Base-by-base conservation (phyloP, 2,329 filamentous ascomycete genomes). In the Thielaviopsis populi region DNA sequence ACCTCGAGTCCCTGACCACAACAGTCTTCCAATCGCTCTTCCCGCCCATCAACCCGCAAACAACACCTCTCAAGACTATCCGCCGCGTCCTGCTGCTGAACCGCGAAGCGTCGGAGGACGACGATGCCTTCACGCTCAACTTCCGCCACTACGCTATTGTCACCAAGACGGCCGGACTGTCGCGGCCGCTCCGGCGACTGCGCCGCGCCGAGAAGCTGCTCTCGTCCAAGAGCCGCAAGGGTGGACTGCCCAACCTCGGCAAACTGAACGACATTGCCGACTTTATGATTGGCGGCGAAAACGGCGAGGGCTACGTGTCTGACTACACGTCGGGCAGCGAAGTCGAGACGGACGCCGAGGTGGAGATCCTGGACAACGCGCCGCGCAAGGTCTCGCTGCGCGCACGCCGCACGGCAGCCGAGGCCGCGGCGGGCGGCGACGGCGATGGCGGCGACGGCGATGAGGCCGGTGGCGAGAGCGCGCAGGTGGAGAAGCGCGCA, bases 21-120 rank as follows among this genome's bases (percentile, higher is more conserved):
- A 95, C 91, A 56, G 85, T 96, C 70, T 99, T 97, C 76, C 92
- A 96, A 74, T 95, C 90, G 7, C 83, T 99, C 42, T 97, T 99
- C 71, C 92, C 94, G 3, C 89, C 91, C 1, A 96, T 99, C 74
- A 94, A 94, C 69, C 94, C 94, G 0, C 90, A 95, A 74, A 83
- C 83, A 37, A 95, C 90, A 1, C 90, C 94, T 1, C 81, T 99
- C 42, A 87, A 89, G 70, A 91, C 90, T n/a, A 96, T 99, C 72
- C 88, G 88, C 68, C 84, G 94, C 71, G 89, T 97, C 0, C 82
- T 99, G 64, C 82, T 99, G 22, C 77, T 99, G 65, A 96, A 97
- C 74, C 86, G 94, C 67, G 90, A 95, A 72, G 75, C 76, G 63
- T 74, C 77, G 15, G 74, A 77, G 22, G 77, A 80, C 60, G 81